These are phyloP conservation scores for Diospyros kaki DNA, from an alignment of 148 eudicot species.

Conservation along the genomic window DNA sequence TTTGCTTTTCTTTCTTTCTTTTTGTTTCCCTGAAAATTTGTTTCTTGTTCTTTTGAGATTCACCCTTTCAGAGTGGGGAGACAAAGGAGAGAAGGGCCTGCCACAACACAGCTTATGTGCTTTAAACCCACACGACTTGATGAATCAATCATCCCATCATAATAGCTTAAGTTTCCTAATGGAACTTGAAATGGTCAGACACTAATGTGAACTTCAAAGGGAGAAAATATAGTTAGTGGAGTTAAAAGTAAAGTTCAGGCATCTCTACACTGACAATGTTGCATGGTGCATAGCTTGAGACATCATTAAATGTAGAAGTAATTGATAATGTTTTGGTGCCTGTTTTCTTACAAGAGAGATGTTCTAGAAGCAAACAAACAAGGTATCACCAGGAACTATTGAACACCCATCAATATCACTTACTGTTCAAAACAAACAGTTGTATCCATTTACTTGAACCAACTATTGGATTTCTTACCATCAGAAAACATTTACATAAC, in stretches of 20 bases:
- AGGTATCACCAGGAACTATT: too few species aligned
- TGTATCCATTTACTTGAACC: not conserved
- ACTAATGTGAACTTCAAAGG: not conserved
- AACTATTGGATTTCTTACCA: not conserved
- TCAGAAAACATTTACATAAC: not conserved
- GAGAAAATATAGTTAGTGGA: not conserved
- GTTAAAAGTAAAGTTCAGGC: not conserved
- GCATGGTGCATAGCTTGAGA: not conserved
- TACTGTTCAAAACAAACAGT: not conserved
- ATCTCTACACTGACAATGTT: not conserved
- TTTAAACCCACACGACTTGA: not conserved
- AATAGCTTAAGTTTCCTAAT: slow-evolving; percentile 1
- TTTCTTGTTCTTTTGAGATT: not conserved
- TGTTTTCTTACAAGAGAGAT: not conserved
- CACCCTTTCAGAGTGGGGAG: not conserved
- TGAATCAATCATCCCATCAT: not conserved
- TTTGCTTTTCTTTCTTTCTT: too few species aligned
- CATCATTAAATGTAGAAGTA: not conserved
- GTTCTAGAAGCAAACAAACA: not conserved
- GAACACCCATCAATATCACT: too few species aligned
- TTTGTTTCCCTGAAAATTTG: not conserved
- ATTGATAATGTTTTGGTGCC: not conserved
- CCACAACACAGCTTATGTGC: not conserved
- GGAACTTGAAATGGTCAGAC: not conserved
- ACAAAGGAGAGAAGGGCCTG: not conserved